Base-by-base conservation (phyloP, 768 basidiomycete genomes). In the Auriculariales sp. region DNA sequence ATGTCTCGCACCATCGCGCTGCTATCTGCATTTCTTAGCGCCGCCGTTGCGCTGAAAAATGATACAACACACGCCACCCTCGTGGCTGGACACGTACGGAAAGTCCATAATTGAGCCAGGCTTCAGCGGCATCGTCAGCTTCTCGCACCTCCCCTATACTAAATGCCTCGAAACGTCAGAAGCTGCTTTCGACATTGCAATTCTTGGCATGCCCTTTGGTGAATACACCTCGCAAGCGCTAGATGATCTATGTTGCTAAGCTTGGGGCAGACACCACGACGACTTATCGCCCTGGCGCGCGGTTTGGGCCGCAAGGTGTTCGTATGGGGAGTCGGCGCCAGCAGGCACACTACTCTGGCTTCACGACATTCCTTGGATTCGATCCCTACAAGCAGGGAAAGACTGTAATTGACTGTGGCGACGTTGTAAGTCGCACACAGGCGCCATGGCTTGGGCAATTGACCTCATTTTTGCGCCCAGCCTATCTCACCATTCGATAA, bases 261-360 rank as follows among this genome's bases (percentile, higher is more conserved):
- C n/a, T n/a, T n/a, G n/a, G n/a, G n/a, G n/a, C n/a, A n/a, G 83
- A 88, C 56, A 88, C 83, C 0, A 72, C 68, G 1, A 77, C 79
- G 10, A 60, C 62, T 0, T 75, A 69, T 52, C 64, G 74, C 4
- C 69, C 64, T 15, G 89, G 88, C 3, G 89, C 89, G 11, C 77
- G 90, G 7, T 93, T 93, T 65, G 90, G 90, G 6, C 89, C 89
- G 1, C 78, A 77, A 59, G 90, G 80, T 7, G 87, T 93, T 55
- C 78, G 91, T 35, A 81, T 81, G 3, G 86, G 86, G 2, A 83
- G 81, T 58, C 70, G 83, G 44, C 70, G 81, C 7, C 82, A 85
- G 56, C 64, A 58, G 48, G 44, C 49, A n/a, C n/a, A n/a, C n/a
- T n/a, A n/a, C n/a, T n/a, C n/a, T n/a, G n/a, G n/a, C n/a, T n/a